These are phyloP conservation scores for Gastrolobium villosum DNA, from an alignment of 306 rosid genomes.

Conservation along the genomic window DNA sequence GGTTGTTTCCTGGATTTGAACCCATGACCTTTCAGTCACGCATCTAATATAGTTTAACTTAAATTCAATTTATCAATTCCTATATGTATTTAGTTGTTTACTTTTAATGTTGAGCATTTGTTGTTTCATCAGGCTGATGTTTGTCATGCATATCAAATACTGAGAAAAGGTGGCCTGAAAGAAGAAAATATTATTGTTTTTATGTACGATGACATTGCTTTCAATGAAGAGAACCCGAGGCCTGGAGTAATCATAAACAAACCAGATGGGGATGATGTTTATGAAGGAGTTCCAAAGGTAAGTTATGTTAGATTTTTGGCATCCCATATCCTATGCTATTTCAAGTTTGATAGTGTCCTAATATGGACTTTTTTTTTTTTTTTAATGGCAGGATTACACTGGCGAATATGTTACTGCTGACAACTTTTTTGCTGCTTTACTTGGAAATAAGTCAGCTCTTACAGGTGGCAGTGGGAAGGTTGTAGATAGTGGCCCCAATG, in stretches of 20 bases:
- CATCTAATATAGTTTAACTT: no score
- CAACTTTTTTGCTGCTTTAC: conserved; percentile 83
- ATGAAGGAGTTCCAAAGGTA: conserved; percentile 96
- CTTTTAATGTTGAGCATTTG: conserved; percentile 13
- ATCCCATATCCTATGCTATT: conserved; percentile 1
- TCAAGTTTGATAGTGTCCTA: conserved; percentile 5
- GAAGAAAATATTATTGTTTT: conserved; percentile 97
- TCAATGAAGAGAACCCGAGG: conserved; percentile 81
- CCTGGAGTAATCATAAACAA: conserved; percentile 89
- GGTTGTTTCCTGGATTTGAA: no score
- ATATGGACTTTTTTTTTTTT: conserved; percentile 43
- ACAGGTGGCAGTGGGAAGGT: conserved; percentile 96
- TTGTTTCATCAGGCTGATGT: conserved; percentile 74
- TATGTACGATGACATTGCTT: conserved; percentile 96
- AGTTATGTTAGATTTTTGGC: conserved; percentile 10
- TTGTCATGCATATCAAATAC: conserved; percentile 93
- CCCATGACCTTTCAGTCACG: no score
- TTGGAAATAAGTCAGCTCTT: conserved; percentile 85
- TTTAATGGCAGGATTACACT: conserved; percentile 77
- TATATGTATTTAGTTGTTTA: conserved; percentile 30
- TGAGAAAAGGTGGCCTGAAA: conserved; percentile 85
- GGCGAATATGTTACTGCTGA: conserved; percentile 75
- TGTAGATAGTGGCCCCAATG: conserved; percentile 92
- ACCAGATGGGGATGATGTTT: conserved; percentile 90
- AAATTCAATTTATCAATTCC: not conserved